Conservation (phyloP, 73 alveolate species). For the Uronychia binucleata region DNA sequence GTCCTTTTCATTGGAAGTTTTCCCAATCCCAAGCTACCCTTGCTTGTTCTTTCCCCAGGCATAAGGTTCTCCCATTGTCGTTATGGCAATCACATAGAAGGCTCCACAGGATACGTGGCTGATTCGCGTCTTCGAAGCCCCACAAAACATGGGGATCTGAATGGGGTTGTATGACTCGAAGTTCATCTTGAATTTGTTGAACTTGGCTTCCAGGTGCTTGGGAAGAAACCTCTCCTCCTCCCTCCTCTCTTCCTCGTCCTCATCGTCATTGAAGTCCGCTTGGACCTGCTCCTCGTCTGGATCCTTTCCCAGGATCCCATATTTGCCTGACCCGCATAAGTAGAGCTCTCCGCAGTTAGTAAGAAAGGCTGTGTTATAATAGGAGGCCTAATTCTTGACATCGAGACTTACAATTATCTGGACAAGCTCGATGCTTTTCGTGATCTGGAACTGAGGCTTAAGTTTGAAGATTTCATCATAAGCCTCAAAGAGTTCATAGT, state of each 20-base stretch:
- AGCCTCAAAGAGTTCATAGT: not conserved
- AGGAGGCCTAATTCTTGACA: not conserved
- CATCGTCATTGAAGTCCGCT: slow-evolving; percentile 17
- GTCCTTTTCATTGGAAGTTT: not conserved
- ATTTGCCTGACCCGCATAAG: slow-evolving; percentile 58
- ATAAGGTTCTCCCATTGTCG: slow-evolving; percentile 47
- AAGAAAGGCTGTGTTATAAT: slow-evolving; percentile 46
- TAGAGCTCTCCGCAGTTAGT: slow-evolving; percentile 62
- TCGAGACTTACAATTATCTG: slow-evolving; percentile 7
- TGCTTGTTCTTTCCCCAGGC: slow-evolving; percentile 69
- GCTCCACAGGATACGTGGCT: slow-evolving; percentile 44
- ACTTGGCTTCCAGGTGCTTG: not conserved
- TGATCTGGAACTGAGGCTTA: not conserved
- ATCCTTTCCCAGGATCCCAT: slow-evolving; percentile 50
- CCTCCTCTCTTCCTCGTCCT: slow-evolving; percentile 16
- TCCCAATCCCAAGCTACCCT: slow-evolving; percentile 75
- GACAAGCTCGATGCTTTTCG: slow-evolving; percentile 6
- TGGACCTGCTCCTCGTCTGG: slow-evolving; percentile 6
- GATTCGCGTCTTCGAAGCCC: not conserved
- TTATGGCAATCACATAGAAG: slow-evolving; percentile 55
- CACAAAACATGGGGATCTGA: slow-evolving; percentile 1
- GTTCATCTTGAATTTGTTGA: not conserved
- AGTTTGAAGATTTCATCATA: not conserved
- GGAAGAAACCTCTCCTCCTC: slow-evolving; percentile 11
- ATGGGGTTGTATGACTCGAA: not conserved